Conservation (phyloP, 768 basidiomycete species). For the Serpula lacrymans region DNA sequence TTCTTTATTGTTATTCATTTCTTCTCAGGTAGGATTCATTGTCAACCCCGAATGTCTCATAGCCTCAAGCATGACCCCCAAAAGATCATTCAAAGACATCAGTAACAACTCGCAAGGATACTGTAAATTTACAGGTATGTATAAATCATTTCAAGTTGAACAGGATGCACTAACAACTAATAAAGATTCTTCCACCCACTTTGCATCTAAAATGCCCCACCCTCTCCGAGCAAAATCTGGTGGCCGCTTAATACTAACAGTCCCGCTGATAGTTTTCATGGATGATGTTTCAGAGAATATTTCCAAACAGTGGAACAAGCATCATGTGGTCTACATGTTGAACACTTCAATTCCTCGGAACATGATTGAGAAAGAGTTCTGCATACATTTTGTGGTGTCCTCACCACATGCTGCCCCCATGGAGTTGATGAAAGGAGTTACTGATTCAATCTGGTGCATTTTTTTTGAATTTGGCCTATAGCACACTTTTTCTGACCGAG, state of each 20-base stretch:
- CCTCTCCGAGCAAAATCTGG: constrained; percentile 10
- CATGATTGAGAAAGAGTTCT: constrained; percentile 29
- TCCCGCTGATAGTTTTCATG: constrained; percentile 29
- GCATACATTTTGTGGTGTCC: constrained; percentile 22
- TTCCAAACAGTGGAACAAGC: constrained; percentile 37
- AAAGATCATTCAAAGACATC: constrained; percentile 11
- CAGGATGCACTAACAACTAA: too few relatives aligned
- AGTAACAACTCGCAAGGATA: background rate
- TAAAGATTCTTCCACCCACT: background rate
- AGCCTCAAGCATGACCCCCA: constrained; percentile 4
- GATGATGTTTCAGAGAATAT: constrained; percentile 35
- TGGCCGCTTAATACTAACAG: constrained; percentile 16
- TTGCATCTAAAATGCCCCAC: constrained; percentile 18
- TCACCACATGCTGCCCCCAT: constrained; percentile 33
- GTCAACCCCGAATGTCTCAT: constrained; percentile 8
- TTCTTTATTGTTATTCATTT: background rate
- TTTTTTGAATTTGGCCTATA: background rate
- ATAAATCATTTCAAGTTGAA: too few relatives aligned
- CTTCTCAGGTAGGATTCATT: constrained; percentile 8
- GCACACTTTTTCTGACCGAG: background rate
- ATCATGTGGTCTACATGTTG: constrained; percentile 30
- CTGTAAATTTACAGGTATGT: background rate
- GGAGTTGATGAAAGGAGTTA: constrained; percentile 30
- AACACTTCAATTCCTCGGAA: constrained; percentile 26
- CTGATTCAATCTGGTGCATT: constrained; percentile 23